phyloP scores from a whole-genome alignment of 2,329 filamentous ascomycete species.

The Podosphaera leucotricha region DNA sequence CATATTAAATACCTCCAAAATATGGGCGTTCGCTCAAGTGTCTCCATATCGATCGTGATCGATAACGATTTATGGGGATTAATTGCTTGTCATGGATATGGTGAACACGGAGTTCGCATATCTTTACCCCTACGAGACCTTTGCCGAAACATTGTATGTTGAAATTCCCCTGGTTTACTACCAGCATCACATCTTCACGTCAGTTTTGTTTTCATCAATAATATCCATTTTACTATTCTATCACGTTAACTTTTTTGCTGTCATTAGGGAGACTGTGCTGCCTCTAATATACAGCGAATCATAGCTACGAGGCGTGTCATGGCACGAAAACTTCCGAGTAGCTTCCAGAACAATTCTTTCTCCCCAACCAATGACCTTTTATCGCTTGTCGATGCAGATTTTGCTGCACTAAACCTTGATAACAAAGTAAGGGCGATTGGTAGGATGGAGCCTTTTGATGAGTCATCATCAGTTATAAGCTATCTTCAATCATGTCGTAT shows the following conservation, averaged over 20 bases:
- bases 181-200: too few species aligned
- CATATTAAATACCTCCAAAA: conserved; percentile 67
- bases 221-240: too few species aligned
- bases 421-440: conserved; percentile 10
- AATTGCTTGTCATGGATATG: conserved; percentile 67
- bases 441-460: conserved; percentile 8
- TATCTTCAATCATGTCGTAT: conserved; percentile 6
- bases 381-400: conserved; percentile 9
- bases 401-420: conserved; percentile 8
- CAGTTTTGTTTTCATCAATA: too few species aligned
- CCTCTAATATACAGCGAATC: conserved; percentile 7
- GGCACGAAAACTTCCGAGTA: conserved; percentile 3
- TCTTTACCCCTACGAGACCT: conserved; percentile 77
- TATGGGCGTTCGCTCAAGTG: conserved; percentile 72
- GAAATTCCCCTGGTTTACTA: too few species aligned
- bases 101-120: conserved; percentile 51
- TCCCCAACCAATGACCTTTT: conserved; percentile 7
- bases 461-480: conserved; percentile 7
- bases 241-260: background rate
- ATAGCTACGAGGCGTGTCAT: conserved; percentile 6
- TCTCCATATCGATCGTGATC: conserved; percentile 53
- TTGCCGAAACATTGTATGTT: conserved; percentile 45
- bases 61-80: conserved; percentile 70
- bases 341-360: background rate
- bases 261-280: conserved; percentile 7